These are phyloP conservation scores for Nakazawaea ishiwadae DNA, from an alignment of 805 yeast genomes.

Conservation along the genomic window DNA sequence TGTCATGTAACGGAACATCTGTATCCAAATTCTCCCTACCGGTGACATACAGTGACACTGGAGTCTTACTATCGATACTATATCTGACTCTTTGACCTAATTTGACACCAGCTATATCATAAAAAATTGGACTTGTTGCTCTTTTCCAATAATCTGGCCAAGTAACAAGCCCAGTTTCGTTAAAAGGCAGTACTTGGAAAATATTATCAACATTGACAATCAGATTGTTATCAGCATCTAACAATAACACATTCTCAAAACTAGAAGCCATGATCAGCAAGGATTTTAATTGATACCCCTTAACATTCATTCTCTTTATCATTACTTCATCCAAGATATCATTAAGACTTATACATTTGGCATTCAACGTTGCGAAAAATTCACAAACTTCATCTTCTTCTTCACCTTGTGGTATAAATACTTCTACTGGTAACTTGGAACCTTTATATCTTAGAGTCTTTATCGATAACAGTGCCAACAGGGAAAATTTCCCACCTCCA, in stretches of 20 bases:
- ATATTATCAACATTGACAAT: constrained; percentile 44
- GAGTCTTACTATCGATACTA: constrained; percentile 24
- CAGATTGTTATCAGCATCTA: constrained; percentile 51
- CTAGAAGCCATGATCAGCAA: constrained; percentile 46
- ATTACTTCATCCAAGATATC: constrained; percentile 44
- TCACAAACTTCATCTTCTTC: constrained; percentile 40
- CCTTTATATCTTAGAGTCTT: constrained; percentile 42
- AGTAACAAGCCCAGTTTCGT: constrained; percentile 41
- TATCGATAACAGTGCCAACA: constrained; percentile 54
- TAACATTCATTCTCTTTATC: constrained; percentile 32
- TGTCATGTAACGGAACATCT: constrained; percentile 41
- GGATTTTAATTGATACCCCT: constrained; percentile 45
- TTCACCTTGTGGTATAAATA: constrained; percentile 40
- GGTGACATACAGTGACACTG: constrained; percentile 9
- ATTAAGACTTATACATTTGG: constrained; percentile 52
- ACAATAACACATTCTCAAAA: constrained; percentile 45
- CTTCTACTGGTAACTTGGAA: constrained; percentile 43
- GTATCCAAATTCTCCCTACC: constrained; percentile 2
- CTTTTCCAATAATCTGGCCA: constrained; percentile 64
- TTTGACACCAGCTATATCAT: constrained; percentile 35
- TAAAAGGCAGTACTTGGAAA: constrained; percentile 53
- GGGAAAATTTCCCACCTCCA: constrained; percentile 72
- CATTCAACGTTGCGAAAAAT: constrained; percentile 43
- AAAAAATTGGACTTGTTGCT: constrained; percentile 47
- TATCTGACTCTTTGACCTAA: constrained; percentile 29